Evolutionary conservation across 306 rosid species (phyloP).

Genomic region (Trichosanthes truncata): DNA sequence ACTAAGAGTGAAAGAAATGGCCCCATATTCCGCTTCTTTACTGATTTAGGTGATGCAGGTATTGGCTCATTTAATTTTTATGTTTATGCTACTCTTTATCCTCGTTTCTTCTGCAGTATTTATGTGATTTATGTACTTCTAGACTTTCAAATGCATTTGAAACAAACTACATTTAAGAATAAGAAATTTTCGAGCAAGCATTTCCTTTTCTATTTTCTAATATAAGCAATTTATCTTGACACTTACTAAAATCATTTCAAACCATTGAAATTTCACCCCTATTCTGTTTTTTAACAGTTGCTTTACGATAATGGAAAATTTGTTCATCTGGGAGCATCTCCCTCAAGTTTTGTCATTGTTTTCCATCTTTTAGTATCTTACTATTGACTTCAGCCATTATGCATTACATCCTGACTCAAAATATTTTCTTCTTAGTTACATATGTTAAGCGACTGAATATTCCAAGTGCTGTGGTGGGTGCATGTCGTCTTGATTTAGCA

Average conservation of each 20-base stretch:
- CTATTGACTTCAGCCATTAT: neutral
- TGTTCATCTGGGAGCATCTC: neutral
- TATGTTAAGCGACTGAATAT: constrained; percentile 85
- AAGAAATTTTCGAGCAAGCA: neutral
- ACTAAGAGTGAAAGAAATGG: constrained; percentile 80
- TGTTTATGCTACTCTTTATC: neutral
- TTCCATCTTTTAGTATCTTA: neutral
- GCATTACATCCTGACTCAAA: constrained; percentile 23
- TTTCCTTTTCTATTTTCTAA: neutral
- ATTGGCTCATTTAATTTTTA: neutral
- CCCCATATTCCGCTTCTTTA: constrained; percentile 88
- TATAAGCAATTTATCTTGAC: neutral
- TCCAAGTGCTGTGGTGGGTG: constrained; percentile 99
- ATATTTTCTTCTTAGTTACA: constrained; percentile 43
- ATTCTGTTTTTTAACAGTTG: neutral
- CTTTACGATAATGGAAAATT: neutral
- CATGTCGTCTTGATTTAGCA: constrained; percentile 92
- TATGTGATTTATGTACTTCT: neutral
- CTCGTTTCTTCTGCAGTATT: neutral
- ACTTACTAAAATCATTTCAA: neutral
- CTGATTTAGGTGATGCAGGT: constrained; percentile 99
- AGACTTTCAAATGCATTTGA: neutral
- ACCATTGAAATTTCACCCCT: neutral
- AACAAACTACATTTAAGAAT: neutral
- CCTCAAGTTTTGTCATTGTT: neutral